phyloP scores from a whole-genome alignment of 176 grass and related monocot genomes.

The Tuctoria greenei region DNA sequence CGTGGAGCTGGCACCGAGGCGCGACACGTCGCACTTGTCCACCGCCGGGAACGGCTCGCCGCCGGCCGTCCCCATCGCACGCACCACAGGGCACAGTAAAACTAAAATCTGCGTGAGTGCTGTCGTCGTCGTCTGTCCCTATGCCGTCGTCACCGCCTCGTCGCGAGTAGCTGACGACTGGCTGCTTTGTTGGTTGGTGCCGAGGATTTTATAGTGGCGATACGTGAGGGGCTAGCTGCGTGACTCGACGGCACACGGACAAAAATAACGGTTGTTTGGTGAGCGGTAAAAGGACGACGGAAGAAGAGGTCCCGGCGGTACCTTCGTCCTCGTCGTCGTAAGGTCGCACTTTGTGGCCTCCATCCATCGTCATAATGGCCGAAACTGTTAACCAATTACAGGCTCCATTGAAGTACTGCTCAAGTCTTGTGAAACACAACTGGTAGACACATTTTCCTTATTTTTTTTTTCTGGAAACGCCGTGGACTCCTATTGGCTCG shows the following conservation, averaged over 20 bases:
- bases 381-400: too few species aligned
- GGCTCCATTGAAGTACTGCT: too few species aligned
- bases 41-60: conserved; percentile 45
- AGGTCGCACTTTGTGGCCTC: too few species aligned
- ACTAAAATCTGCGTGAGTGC: too few species aligned
- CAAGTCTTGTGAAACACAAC: too few species aligned
- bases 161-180: neutral
- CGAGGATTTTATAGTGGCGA: conserved; percentile 1
- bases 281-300: neutral
- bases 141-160: neutral
- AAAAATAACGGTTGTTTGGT: conserved; percentile 5
- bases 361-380: too few species aligned
- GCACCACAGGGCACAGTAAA: too few species aligned
- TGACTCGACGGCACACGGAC: neutral
- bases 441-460: too few species aligned
- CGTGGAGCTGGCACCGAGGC: conserved; percentile 31
- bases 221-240: neutral
- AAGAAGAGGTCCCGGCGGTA: too few species aligned
- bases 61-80: conserved; percentile 1
- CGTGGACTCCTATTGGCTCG: too few species aligned
- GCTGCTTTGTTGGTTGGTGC: neutral
- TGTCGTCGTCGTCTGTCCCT: neutral
- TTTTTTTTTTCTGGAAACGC: too few species aligned
- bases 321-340: too few species aligned
- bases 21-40: conserved; percentile 51